A percentile compares a stretch with the other conserved stretches of the same genome.
Evolutionary conservation across 2,329 filamentous ascomycete genomes (phyloP).

Genomic region (Pezicula radicicola): DNA sequence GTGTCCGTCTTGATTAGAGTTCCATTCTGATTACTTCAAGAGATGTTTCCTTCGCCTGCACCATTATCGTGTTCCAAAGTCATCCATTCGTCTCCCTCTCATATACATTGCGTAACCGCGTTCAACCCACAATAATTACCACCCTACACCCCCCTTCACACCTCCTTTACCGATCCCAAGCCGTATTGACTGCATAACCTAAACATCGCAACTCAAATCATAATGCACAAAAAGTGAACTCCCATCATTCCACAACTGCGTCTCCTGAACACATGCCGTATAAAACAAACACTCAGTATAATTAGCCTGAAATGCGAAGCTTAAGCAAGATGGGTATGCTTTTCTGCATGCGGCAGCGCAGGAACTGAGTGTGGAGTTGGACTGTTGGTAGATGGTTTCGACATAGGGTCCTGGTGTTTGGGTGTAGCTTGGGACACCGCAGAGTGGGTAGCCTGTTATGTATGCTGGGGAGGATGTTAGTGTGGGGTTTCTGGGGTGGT

Average conservation of each 20-base stretch:
- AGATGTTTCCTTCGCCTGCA: no score
- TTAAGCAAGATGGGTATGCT: conserved; percentile 3
- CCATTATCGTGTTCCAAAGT: no score
- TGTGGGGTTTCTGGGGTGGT: no score
- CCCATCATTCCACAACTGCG: conserved; percentile 6
- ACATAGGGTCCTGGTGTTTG: conserved; percentile 10
- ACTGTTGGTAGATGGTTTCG: conserved; percentile 7
- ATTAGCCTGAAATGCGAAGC: conserved; percentile 5
- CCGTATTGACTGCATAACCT: no score
- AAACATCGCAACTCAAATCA: conserved; percentile 9
- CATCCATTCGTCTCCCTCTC: no score
- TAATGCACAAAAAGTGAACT: conserved; percentile 10
- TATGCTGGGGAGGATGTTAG: not conserved
- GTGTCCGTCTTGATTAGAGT: no score
- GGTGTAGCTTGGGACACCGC: conserved; percentile 9
- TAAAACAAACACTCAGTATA: conserved; percentile 15
- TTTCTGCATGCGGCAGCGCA: conserved; percentile 7
- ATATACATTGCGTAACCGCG: no score
- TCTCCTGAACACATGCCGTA: conserved; percentile 10
- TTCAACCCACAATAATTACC: no score
- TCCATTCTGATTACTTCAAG: no score
- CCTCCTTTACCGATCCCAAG: no score
- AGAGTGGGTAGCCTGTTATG: conserved; percentile 11
- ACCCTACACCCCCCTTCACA: no score
- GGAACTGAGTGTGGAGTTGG: conserved; percentile 4